A percentile compares a stretch with the other conserved stretches of the same genome.
Evolutionary conservation across 768 basidiomycete species (phyloP).

Genomic region (Mycena venus): DNA sequence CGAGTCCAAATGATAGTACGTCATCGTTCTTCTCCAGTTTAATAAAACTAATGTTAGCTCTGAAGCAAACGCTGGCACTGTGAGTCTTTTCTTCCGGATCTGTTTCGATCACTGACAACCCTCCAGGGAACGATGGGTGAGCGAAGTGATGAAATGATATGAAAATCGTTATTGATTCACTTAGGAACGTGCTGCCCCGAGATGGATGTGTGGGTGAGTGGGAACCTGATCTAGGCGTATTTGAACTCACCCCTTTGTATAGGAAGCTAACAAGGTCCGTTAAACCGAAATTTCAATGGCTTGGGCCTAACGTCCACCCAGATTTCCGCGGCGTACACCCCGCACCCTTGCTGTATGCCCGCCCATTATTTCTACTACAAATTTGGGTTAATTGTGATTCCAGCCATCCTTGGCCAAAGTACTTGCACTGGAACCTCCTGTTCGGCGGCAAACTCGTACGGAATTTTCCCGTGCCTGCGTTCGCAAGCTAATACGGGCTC

Average conservation of each 20-base stretch:
- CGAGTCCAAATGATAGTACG: constrained; percentile 25
- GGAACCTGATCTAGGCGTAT: not conserved
- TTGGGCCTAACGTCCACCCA: constrained; percentile 12
- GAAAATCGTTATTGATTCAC: not conserved
- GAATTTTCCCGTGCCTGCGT: not conserved
- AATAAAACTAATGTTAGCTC: not conserved
- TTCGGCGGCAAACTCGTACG: constrained; percentile 32
- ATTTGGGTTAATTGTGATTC: not conserved
- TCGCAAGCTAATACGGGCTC: not conserved
- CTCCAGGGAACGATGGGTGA: not conserved
- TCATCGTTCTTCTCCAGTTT: not conserved
- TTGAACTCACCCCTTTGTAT: constrained; percentile 15
- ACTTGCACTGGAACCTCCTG: constrained; percentile 52
- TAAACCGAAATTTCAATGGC: constrained; percentile 42
- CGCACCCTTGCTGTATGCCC: constrained; percentile 52
- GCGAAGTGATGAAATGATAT: not conserved
- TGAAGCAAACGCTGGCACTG: constrained; percentile 52
- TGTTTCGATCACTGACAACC: not conserved
- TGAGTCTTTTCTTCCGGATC: not conserved
- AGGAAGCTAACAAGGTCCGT: constrained; percentile 26
- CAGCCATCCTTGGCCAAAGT: constrained; percentile 47
- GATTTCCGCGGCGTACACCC: constrained; percentile 53
- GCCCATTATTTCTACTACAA: constrained; percentile 15
- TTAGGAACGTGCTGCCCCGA: constrained; percentile 35
- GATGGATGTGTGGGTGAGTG: constrained; percentile 31